Conservation (phyloP, 2,329 filamentous ascomycete species). For the Truncatella angustata region DNA sequence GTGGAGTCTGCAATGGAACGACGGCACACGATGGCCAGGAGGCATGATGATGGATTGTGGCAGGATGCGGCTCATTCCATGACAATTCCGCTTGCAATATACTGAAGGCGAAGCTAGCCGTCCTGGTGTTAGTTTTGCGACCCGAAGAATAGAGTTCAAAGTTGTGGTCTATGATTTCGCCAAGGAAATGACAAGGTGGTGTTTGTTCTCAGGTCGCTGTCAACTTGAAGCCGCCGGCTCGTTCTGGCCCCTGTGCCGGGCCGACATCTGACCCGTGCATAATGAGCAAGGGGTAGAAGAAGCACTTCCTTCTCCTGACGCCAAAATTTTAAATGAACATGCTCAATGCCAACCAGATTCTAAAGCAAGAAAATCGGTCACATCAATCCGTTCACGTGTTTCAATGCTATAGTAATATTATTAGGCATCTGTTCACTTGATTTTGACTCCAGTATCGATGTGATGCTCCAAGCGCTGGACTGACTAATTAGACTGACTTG, state of each 20-base stretch:
- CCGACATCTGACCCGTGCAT: neutral
- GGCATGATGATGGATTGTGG: neutral
- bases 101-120: neutral
- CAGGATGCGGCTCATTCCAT: neutral
- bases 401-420: too few species aligned
- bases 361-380: too few species aligned
- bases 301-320: neutral
- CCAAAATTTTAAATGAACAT: too few species aligned
- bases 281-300: neutral
- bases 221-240: slow-evolving; percentile 4
- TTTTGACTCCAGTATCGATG: too few species aligned
- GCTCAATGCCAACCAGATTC: too few species aligned
- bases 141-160: neutral
- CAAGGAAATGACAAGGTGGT: slow-evolving; percentile 1
- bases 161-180: neutral
- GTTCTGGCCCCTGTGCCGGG: neutral
- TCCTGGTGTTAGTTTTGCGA: neutral
- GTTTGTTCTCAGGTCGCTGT: neutral
- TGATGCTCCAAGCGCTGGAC: too few species aligned
- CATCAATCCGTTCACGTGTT: too few species aligned
- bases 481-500: too few species aligned
- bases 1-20: neutral
- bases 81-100: neutral
- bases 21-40: neutral
- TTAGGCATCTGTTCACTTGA: too few species aligned